Evolutionary conservation across 345 rosid species (phyloP).

Genomic region (Populus pruinosa): DNA sequence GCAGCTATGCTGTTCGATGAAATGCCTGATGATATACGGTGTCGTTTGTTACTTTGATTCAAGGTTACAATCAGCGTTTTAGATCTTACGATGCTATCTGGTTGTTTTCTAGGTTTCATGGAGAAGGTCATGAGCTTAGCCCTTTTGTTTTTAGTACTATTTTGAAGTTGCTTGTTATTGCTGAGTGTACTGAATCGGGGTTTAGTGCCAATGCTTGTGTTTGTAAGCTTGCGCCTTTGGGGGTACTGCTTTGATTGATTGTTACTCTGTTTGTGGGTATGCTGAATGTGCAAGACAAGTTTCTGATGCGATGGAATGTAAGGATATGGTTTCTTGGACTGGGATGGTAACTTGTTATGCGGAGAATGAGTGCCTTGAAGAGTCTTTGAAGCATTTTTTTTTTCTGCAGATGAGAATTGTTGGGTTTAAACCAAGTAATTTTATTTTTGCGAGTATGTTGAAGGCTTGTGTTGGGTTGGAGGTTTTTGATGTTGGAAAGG

Average conservation of each 20-base stretch:
- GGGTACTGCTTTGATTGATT: constrained; percentile 73
- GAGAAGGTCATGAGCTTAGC: constrained; percentile 76
- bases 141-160: constrained; percentile 67
- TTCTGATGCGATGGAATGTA: constrained; percentile 54
- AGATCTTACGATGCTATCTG: constrained; percentile 39
- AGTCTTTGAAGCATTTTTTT: constrained; percentile 36
- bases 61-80: constrained; percentile 34
- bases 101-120: constrained; percentile 49
- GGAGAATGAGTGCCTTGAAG: constrained; percentile 57
- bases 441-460: constrained; percentile 56
- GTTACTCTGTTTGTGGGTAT: constrained; percentile 55
- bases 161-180: constrained; percentile 54
- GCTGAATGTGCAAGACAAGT: constrained; percentile 51
- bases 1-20: constrained; percentile 63
- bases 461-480: constrained; percentile 71
- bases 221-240: constrained; percentile 74
- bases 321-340: constrained; percentile 84
- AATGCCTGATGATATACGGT: constrained; percentile 62
- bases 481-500: constrained; percentile 43
- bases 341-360: constrained; percentile 72
- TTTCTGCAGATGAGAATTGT: constrained; percentile 54
- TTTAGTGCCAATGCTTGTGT: constrained; percentile 58
- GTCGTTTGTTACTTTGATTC: constrained; percentile 61
- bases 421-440: constrained; percentile 63
- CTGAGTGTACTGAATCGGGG: constrained; percentile 48